Conservation (phyloP, 345 rosid species). For the Sisymbrium irio region DNA sequence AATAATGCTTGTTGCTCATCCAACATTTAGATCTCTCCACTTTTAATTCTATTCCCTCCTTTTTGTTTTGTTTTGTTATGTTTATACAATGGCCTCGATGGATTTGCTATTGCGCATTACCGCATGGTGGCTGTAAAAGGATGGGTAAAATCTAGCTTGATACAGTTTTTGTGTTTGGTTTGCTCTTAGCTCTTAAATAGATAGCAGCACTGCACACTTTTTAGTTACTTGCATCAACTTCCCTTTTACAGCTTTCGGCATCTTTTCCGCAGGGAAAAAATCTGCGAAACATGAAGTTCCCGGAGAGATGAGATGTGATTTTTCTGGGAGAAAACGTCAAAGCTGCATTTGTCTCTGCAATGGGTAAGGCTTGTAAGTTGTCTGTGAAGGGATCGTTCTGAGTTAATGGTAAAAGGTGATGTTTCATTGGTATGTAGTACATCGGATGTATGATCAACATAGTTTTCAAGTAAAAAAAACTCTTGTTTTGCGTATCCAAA, state of each 20-base stretch:
- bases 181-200: slow-evolving; percentile 7
- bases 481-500: neutral
- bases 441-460: neutral
- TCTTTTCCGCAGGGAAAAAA: slow-evolving; percentile 31
- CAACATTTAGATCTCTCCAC: neutral
- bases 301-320: neutral
- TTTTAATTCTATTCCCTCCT: slow-evolving; percentile 7
- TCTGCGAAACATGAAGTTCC: slow-evolving; percentile 7
- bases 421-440: neutral
- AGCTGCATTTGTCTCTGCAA: neutral
- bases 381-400: neutral
- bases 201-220: neutral
- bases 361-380: slow-evolving; percentile 12
- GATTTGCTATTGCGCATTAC: slow-evolving; percentile 32
- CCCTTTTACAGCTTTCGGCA: slow-evolving; percentile 24
- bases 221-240: neutral
- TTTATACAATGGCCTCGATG: slow-evolving; percentile 25
- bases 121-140: slow-evolving; percentile 28
- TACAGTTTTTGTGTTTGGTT: slow-evolving; percentile 17
- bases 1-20: slow-evolving; percentile 11
- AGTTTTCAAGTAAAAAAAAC: neutral
- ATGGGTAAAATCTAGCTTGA: slow-evolving; percentile 29
- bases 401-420: neutral
- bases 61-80: slow-evolving; percentile 1
- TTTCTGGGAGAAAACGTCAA: neutral